Conservation (phyloP, 176 grass and related monocot species). For the Oryza australiensis region DNA sequence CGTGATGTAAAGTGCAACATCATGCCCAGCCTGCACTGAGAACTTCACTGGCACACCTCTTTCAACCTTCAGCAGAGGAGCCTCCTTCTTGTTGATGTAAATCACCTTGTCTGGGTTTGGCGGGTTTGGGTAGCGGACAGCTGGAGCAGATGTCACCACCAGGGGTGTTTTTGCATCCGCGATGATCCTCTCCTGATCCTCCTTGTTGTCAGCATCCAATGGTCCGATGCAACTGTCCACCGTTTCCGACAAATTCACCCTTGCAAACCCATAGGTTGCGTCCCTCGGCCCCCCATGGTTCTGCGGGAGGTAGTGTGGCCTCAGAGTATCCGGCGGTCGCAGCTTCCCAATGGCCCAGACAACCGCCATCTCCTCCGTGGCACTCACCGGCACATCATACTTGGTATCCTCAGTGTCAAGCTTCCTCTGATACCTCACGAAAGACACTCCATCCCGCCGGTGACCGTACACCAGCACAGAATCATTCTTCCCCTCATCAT, state of each 20-base stretch:
- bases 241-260: slow-evolving; percentile 62
- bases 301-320: slow-evolving; percentile 85
- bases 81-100: slow-evolving; percentile 97
- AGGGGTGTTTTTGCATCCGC: slow-evolving; percentile 71
- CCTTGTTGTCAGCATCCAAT: slow-evolving; percentile 84
- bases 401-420: slow-evolving; percentile 63
- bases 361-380: slow-evolving; percentile 62
- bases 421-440: slow-evolving; percentile 68
- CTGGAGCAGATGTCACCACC: slow-evolving; percentile 69
- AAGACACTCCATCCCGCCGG: slow-evolving; percentile 79
- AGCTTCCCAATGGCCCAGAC: slow-evolving; percentile 85
- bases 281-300: slow-evolving; percentile 62
- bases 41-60: slow-evolving; percentile 92
- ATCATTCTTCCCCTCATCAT: slow-evolving; percentile 62
- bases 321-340: slow-evolving; percentile 74
- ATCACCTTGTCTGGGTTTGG: slow-evolving; percentile 87
- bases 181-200: slow-evolving; percentile 87
- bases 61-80: slow-evolving; percentile 82
- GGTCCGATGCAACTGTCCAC: slow-evolving; percentile 70
- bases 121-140: slow-evolving; percentile 89
- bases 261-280: slow-evolving; percentile 54
- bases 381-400: slow-evolving; percentile 71
- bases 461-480: slow-evolving; percentile 76
- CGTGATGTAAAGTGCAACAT: slow-evolving; percentile 82
- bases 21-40: slow-evolving; percentile 89